Percentiles rank a stretch among this genome's conserved stretches.
These are phyloP conservation scores for Monosporascus sp. DNA, from an alignment of 2,329 filamentous ascomycete species.

Conservation along the genomic window DNA sequence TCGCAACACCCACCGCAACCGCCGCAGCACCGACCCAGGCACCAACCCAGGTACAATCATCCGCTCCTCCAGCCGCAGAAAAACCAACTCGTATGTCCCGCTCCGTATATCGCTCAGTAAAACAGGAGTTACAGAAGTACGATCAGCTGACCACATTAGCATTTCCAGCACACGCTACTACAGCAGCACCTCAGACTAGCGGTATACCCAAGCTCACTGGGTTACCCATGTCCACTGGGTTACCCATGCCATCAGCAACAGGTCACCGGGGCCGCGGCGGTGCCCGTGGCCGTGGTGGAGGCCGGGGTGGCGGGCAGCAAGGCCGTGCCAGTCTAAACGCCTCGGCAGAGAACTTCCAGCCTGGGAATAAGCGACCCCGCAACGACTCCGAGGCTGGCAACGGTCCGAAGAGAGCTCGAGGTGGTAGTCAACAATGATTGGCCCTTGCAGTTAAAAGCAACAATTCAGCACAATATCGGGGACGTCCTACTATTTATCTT, in stretches of 20 bases:
- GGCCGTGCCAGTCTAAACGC: conserved; percentile 40
- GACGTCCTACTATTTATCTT: neutral
- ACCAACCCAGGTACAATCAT: neutral
- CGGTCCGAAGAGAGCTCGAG: conserved; percentile 33
- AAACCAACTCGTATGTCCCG: conserved; percentile 1
- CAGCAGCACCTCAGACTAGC: conserved; percentile 6
- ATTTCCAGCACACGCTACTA: neutral
- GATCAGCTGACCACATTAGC: too few relatives aligned
- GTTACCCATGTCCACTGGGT: conserved; percentile 31
- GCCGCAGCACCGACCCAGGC: neutral
- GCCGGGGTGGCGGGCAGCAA: conserved; percentile 28
- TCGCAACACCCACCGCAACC: neutral
- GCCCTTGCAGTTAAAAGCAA: neutral
- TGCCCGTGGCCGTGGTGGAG: conserved; percentile 33
- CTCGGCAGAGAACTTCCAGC: conserved; percentile 46
- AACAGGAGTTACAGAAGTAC: too few relatives aligned
- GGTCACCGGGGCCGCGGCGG: conserved; percentile 25
- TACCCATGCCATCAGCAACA: conserved; percentile 32
- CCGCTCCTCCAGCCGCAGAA: neutral
- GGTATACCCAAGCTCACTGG: conserved; percentile 25
- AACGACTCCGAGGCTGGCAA: conserved; percentile 38
- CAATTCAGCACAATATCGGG: neutral
- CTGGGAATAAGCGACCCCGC: conserved; percentile 49
- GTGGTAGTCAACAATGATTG: conserved; percentile 20
- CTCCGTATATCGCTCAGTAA: too few relatives aligned